phyloP scores from a whole-genome alignment of 192 early-diverging fungal genomes.

The Coemansia javaensis region DNA sequence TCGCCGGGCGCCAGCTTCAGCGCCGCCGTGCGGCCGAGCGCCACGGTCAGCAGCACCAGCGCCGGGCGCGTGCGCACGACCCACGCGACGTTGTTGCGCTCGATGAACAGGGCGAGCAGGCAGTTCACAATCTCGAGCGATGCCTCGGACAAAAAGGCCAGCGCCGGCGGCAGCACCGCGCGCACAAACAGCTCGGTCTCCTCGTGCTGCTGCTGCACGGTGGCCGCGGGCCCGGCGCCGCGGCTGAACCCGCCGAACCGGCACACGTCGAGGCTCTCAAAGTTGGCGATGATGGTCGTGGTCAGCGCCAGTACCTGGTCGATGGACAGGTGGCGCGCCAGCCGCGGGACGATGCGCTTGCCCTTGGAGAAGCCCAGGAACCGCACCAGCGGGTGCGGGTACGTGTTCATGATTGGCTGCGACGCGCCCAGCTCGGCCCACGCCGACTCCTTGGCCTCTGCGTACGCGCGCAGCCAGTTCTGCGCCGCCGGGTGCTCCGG shows the following conservation, averaged over 20 bases:
- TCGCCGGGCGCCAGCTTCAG: constrained; percentile 59
- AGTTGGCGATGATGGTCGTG: constrained; percentile 70
- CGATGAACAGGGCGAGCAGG: constrained; percentile 76
- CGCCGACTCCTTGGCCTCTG: constrained; percentile 23
- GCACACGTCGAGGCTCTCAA: constrained; percentile 69
- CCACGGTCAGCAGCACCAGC: constrained; percentile 82
- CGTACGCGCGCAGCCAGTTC: constrained; percentile 24
- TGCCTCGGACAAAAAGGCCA: constrained; percentile 75
- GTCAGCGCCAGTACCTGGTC: constrained; percentile 78
- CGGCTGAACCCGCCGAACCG: constrained; percentile 37
- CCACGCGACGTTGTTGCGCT: constrained; percentile 85
- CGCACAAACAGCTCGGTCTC: constrained; percentile 85
- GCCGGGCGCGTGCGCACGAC: constrained; percentile 80
- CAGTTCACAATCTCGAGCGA: constrained; percentile 78
- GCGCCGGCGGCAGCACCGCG: constrained; percentile 78
- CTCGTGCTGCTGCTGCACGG: constrained; percentile 48
- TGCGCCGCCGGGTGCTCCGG: constrained; percentile 28
- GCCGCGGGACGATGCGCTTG: constrained; percentile 79
- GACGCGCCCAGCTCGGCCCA: constrained; percentile 41
- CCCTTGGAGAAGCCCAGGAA: constrained; percentile 86
- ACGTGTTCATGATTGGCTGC: constrained; percentile 47
- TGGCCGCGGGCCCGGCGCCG: constrained; percentile 2
- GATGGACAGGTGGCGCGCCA: constrained; percentile 67
- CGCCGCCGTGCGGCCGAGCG: constrained; percentile 84
- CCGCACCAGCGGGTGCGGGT: constrained; percentile 83